Conservation (phyloP, 306 rosid species). For the Malus domestica region DNA sequence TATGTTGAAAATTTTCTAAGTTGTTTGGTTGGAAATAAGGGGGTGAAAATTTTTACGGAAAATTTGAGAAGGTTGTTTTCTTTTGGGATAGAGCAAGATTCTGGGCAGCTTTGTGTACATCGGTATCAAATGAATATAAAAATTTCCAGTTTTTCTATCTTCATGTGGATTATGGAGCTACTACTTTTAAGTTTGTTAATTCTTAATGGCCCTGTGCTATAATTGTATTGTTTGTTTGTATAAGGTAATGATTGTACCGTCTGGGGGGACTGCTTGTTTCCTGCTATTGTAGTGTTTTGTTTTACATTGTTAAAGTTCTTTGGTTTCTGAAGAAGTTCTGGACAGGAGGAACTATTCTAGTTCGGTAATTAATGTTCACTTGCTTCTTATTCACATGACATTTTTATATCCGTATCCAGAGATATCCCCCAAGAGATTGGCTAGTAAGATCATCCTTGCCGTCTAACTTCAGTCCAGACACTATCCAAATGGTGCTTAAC, state of each 20-base stretch:
- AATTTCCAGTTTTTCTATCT: not conserved
- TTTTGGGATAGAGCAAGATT: not conserved
- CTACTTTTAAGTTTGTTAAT: not conserved
- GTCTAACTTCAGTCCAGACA: conserved; percentile 46
- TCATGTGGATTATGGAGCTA: not conserved
- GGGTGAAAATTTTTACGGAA: not conserved
- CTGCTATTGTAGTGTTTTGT: not conserved
- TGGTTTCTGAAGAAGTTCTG: not conserved
- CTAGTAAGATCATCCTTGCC: conserved; percentile 76
- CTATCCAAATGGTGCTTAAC: conserved; percentile 57
- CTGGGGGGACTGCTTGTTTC: not conserved
- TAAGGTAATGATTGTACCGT: not conserved
- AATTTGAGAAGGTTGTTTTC: not conserved
- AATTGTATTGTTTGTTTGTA: not conserved
- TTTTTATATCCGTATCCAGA: conserved; percentile 35
- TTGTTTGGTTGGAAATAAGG: not conserved
- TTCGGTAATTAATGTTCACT: not conserved
- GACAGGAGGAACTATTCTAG: not conserved
- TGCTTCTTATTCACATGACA: conserved; percentile 3
- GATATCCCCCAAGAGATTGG: conserved; percentile 91
- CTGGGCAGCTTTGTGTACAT: not conserved
- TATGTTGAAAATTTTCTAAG: not conserved
- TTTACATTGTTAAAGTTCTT: not conserved
- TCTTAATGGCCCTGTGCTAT: not conserved
- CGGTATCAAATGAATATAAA: not conserved